Base-by-base conservation (phyloP, 2,329 filamentous ascomycete species). In the Ampelomyces quisqualis region DNA sequence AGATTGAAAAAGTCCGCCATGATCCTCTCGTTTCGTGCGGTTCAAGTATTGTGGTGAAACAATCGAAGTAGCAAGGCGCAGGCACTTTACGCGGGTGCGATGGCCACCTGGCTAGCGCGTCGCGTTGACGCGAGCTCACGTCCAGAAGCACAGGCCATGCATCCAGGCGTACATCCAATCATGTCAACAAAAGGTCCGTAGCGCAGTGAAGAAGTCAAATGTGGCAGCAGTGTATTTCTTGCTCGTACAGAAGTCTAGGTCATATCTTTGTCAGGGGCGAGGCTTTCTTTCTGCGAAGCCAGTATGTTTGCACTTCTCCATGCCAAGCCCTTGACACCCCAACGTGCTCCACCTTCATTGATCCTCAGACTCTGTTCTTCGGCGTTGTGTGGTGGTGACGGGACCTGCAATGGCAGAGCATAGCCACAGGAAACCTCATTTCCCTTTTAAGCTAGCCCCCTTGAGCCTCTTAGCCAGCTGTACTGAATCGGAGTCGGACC, bases 1-100 rank as follows among this genome's bases (percentile, higher is more conserved):
- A 96, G 79, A 68, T 95, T 91, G 72, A 98, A 98, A 71, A 98
- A 98, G 65, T 81, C 90, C 34, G 89, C 82, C 86, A 96, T 95
- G 40, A 38, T 27, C 32, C 14, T 26, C 31, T 32, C n/a, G 26
- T 38, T 35, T 47, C 15, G 38, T 37, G n/a, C n/a, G n/a, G n/a
- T n/a, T n/a, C n/a, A 36, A 34, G 22, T 37, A 40, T 47, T 43
- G 40, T 28, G 44, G 27, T 34, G 40, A 45, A n/a, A n/a, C n/a
- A n/a, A n/a, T n/a, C n/a, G n/a, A n/a, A n/a, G n/a, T n/a, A n/a
- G n/a, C n/a, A n/a, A n/a, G n/a, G n/a, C n/a, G n/a, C n/a, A n/a
- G n/a, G n/a, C n/a, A n/a, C n/a, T n/a, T n/a, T n/a, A n/a, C n/a
- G n/a, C n/a, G n/a, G n/a, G n/a, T n/a, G n/a, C n/a, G n/a, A n/a